phyloP scores from a whole-genome alignment of 1,284 basidiomycete genomes.

The Cystobasidiaceae sp. region DNA sequence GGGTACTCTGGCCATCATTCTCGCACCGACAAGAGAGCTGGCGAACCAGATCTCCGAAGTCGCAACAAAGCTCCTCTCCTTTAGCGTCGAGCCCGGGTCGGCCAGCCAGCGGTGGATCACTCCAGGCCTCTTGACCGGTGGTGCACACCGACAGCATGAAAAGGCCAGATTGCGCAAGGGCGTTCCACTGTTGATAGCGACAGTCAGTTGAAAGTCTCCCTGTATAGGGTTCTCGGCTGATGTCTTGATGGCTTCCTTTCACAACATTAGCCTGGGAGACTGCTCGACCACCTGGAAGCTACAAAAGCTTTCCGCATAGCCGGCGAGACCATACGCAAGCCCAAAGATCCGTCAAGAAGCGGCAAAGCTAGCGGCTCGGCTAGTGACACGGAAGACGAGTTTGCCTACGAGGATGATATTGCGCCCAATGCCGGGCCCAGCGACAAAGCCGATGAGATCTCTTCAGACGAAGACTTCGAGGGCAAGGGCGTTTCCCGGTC shows the following conservation, averaged over 20 bases:
- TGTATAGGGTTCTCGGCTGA: no score
- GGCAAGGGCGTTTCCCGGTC: conserved; percentile 15
- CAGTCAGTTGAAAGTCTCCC: no score
- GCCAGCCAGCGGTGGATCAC: conserved; percentile 55
- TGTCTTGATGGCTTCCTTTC: no score
- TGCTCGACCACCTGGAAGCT: conserved; percentile 70
- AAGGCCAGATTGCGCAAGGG: conserved; percentile 68
- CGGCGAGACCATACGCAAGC: conserved; percentile 35
- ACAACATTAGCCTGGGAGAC: conserved; percentile 55
- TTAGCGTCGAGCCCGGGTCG: background rate
- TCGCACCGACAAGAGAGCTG: conserved; percentile 60
- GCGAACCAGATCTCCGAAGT: conserved; percentile 75
- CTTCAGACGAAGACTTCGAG: conserved; percentile 32
- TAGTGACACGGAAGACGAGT: conserved; percentile 25
- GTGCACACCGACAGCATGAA: conserved; percentile 65
- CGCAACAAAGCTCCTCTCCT: conserved; percentile 19
- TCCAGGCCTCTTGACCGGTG: conserved; percentile 80
- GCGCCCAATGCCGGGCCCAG: background rate
- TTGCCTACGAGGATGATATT: conserved; percentile 22
- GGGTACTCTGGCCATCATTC: conserved; percentile 63
- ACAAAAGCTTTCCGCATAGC: conserved; percentile 53
- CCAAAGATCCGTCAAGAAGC: conserved; percentile 1
- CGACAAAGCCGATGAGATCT: conserved; percentile 15
- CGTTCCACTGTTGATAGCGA: conserved; percentile 66
- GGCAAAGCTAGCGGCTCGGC: background rate